Conservation (phyloP, 306 rosid genomes). For the Boehmeria nivea region DNA sequence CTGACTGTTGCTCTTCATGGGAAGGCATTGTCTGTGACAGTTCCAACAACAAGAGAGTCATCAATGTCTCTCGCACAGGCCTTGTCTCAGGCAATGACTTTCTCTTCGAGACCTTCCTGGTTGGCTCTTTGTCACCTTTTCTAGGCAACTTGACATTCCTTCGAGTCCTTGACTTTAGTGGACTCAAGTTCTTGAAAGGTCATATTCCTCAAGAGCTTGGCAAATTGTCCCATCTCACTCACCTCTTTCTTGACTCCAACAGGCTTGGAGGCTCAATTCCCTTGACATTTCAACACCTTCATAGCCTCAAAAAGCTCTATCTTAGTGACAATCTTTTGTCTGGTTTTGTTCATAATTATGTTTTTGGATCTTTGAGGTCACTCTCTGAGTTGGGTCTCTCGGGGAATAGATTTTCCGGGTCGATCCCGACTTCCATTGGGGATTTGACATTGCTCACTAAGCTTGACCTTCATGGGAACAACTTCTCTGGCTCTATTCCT, state of each 20-base stretch:
- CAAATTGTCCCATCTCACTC: constrained; percentile 29
- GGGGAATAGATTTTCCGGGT: constrained; percentile 37
- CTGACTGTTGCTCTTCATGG: constrained; percentile 60
- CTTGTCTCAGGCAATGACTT: constrained; percentile 17
- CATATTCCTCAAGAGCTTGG: constrained; percentile 46
- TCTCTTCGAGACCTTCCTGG: constrained; percentile 42
- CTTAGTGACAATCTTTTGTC: constrained; percentile 39
- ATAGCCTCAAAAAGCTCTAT: constrained; percentile 31
- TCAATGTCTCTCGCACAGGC: constrained; percentile 37
- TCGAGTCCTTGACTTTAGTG: constrained; percentile 42
- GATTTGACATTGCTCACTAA: constrained; percentile 26
- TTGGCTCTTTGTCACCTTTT: constrained; percentile 54
- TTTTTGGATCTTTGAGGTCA: constrained; percentile 31
- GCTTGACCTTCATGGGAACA: constrained; percentile 50
- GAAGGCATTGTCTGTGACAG: constrained; percentile 50
- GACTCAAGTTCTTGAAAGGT: constrained; percentile 45
- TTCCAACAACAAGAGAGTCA: constrained; percentile 33
- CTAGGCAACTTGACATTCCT: constrained; percentile 55
- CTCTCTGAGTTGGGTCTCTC: constrained; percentile 47
- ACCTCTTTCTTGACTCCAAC: constrained; percentile 45
- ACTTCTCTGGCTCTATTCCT: constrained; percentile 37
- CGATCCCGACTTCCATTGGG: constrained; percentile 40
- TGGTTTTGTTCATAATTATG: constrained; percentile 31
- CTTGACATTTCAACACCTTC: constrained; percentile 20
- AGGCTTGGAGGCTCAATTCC: constrained; percentile 40